phyloP scores from a whole-genome alignment of 441 rosid genomes.

The Rhodomyrtus psidioides region DNA sequence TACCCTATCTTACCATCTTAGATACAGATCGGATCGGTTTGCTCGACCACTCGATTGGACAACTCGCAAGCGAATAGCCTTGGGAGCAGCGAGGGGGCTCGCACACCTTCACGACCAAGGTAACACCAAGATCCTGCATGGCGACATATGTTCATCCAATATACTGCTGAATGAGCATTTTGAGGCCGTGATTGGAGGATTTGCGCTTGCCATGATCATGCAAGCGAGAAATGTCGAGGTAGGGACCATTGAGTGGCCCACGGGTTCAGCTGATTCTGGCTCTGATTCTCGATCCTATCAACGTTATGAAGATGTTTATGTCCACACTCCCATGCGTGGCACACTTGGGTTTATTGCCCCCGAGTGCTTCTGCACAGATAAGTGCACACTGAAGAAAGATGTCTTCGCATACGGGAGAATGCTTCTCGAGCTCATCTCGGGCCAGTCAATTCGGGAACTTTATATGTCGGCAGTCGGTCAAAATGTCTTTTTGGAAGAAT shows the following conservation, averaged over 20 bases:
- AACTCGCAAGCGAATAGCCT: background rate
- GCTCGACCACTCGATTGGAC: background rate
- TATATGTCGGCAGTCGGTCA: accelerated
- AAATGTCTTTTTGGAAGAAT: background rate
- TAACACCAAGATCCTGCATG: background rate
- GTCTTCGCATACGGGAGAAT: background rate
- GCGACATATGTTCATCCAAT: background rate
- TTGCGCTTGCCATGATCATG: background rate
- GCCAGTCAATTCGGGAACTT: accelerated
- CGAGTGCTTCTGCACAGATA: background rate
- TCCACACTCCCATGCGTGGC: background rate
- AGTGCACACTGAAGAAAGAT: background rate
- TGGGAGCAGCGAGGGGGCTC: background rate
- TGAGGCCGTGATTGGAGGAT: background rate
- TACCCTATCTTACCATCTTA: background rate
- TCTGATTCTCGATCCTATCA: background rate
- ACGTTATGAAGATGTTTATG: background rate
- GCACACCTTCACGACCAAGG: background rate
- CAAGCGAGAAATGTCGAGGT: background rate
- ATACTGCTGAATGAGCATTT: background rate
- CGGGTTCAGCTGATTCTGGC: background rate
- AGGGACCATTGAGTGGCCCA: background rate
- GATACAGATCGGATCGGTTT: background rate
- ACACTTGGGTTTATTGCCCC: background rate
- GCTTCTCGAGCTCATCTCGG: background rate